phyloP scores from a whole-genome alignment of 305 asterid species.

The Plantago lanceolata region DNA sequence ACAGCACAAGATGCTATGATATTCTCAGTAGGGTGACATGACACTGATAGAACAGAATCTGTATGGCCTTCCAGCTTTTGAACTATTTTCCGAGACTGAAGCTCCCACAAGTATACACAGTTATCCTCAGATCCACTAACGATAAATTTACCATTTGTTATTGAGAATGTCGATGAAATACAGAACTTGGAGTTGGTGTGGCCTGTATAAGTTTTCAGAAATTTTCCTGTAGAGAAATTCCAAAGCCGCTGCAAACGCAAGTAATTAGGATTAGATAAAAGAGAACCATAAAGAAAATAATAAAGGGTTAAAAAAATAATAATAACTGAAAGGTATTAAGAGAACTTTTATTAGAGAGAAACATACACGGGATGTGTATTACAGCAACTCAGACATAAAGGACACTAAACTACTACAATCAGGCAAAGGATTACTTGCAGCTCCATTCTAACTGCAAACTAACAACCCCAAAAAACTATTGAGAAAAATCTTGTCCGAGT shows the following conservation, averaged over 20 bases:
- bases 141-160: slow-evolving; percentile 84
- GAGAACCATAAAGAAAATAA: not conserved
- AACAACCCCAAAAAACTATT: too few relatives aligned
- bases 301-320: not conserved
- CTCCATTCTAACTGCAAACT: too few relatives aligned
- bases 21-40: slow-evolving; percentile 73
- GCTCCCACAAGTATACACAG: slow-evolving; percentile 81
- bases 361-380: too few relatives aligned
- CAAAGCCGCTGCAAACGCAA: slow-evolving; percentile 75
- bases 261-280: not conserved
- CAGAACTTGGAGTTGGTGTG: slow-evolving; percentile 81
- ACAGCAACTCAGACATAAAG: too few relatives aligned
- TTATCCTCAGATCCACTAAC: slow-evolving; percentile 95
- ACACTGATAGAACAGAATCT: slow-evolving; percentile 66
- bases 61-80: slow-evolving; percentile 96
- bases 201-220: slow-evolving; percentile 80
- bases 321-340: not conserved
- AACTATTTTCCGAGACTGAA: slow-evolving; percentile 77
- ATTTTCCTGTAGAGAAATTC: slow-evolving; percentile 81
- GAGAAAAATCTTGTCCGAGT: too few relatives aligned
- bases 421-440: too few relatives aligned
- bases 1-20: slow-evolving; percentile 87
- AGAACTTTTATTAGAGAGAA: too few relatives aligned
- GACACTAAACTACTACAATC: too few relatives aligned
- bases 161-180: slow-evolving; percentile 71